Conservation (phyloP, 78 protist species). For the Acrasis kona region DNA sequence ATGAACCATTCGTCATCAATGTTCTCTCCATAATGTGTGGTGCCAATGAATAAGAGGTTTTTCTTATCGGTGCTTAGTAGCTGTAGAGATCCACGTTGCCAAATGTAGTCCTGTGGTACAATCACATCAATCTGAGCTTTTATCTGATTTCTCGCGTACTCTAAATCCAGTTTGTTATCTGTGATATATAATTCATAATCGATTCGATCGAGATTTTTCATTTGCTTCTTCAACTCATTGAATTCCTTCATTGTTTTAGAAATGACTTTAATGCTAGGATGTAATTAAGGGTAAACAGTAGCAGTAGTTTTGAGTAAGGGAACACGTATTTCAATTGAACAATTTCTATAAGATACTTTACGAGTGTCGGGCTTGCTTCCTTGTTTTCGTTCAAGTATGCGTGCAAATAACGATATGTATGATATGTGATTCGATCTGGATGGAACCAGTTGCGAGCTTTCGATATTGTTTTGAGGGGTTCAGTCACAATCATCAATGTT, state of each 20-base stretch:
- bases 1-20: conserved; percentile 78
- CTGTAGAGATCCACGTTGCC: conserved; percentile 56
- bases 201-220: neutral
- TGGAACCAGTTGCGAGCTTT: neutral
- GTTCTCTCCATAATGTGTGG: conserved; percentile 37
- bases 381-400: neutral
- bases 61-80: conserved; percentile 9
- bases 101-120: conserved; percentile 41
- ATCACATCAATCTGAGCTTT: neutral
- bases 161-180: neutral
- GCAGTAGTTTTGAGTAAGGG: neutral
- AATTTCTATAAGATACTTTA: neutral
- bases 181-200: neutral
- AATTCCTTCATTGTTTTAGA: neutral
- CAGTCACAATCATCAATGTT: neutral
- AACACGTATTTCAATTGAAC: neutral
- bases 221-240: neutral
- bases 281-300: neutral
- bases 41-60: neutral
- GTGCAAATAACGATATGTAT: neutral
- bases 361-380: no score
- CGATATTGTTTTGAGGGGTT: neutral
- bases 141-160: neutral
- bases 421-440: neutral
- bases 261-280: neutral